Evolutionary conservation across 2,329 filamentous ascomycete species (phyloP).

Genomic region (Fusarium sp.): DNA sequence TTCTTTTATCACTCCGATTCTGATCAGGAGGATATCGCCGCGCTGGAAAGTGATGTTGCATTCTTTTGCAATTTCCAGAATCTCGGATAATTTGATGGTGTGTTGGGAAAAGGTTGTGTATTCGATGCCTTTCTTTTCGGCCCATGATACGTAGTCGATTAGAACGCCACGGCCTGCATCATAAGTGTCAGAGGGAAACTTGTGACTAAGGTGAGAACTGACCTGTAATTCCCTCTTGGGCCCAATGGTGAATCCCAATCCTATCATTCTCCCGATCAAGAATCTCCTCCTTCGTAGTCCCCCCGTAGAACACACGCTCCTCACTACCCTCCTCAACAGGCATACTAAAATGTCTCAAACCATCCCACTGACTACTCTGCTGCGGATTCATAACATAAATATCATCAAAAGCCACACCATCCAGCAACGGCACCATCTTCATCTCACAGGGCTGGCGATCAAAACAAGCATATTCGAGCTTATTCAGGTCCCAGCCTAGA

Average conservation of each 20-base stretch:
- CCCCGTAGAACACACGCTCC: slow-evolving; percentile 60
- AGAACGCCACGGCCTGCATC: slow-evolving; percentile 60
- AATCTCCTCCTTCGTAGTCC: slow-evolving; percentile 59
- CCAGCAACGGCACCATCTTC: slow-evolving; percentile 60
- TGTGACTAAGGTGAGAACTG: slow-evolving; percentile 23
- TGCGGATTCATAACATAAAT: slow-evolving; percentile 63
- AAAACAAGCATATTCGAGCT: slow-evolving; percentile 66
- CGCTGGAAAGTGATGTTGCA: slow-evolving; percentile 57
- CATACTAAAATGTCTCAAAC: slow-evolving; percentile 60
- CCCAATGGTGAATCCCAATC: slow-evolving; percentile 62
- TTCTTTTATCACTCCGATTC: slow-evolving; percentile 62
- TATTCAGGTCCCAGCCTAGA: slow-evolving; percentile 66
- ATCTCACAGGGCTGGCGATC: slow-evolving; percentile 62
- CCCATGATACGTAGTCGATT: slow-evolving; percentile 61
- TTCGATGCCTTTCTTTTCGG: slow-evolving; percentile 50
- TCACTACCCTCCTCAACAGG: slow-evolving; percentile 50
- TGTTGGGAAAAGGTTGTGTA: slow-evolving; percentile 56
- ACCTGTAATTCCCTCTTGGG: slow-evolving; percentile 53
- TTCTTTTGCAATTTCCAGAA: slow-evolving; percentile 52
- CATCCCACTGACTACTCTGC: slow-evolving; percentile 64
- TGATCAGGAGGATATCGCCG: slow-evolving; percentile 66
- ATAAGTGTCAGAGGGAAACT: too few species aligned
- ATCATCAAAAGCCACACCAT: slow-evolving; percentile 61
- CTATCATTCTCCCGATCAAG: slow-evolving; percentile 55
- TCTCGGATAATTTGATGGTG: slow-evolving; percentile 46